phyloP scores from a whole-genome alignment of 495 filamentous ascomycete genomes.

The Xylaria venustula region DNA sequence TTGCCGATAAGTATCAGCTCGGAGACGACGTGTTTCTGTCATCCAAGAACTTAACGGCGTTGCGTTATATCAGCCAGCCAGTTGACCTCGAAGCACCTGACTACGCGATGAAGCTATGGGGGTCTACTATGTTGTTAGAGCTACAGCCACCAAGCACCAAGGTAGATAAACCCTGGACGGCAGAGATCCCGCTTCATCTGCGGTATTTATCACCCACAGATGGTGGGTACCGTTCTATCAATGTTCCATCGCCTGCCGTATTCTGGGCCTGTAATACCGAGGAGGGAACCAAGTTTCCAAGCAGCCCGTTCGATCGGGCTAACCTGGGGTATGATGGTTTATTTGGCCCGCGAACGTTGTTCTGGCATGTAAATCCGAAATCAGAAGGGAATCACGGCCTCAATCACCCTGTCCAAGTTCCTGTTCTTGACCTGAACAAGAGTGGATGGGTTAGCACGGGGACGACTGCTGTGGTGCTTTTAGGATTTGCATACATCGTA shows the following conservation, averaged over 20 bases:
- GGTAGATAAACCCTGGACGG: conserved; percentile 56
- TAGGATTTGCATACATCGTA: conserved; percentile 75
- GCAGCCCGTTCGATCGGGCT: conserved; percentile 81
- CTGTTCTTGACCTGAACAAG: conserved; percentile 66
- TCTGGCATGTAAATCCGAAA: conserved; percentile 75
- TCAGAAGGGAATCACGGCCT: conserved; percentile 41
- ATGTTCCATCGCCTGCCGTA: conserved; percentile 71
- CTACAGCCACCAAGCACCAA: conserved; percentile 53
- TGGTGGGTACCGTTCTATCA: conserved; percentile 47
- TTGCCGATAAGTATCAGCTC: conserved; percentile 85
- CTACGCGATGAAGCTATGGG: conserved; percentile 77
- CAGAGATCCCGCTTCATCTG: conserved; percentile 80
- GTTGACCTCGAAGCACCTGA: conserved; percentile 92
- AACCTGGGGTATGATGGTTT: conserved; percentile 85
- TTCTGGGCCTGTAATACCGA: conserved; percentile 91
- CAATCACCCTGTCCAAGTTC: conserved; percentile 64
- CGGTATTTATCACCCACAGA: conserved; percentile 69
- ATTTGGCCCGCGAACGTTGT: conserved; percentile 77
- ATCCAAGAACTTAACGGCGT: conserved; percentile 68
- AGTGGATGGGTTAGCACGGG: conserved; percentile 64
- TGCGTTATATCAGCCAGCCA: conserved; percentile 70
- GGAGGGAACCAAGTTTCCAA: conserved; percentile 68
- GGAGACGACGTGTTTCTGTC: conserved; percentile 67
- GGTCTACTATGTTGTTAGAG: conserved; percentile 74
- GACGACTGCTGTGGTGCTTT: conserved; percentile 64